phyloP scores from a whole-genome alignment of 768 basidiomycete species.

The Pholiota conissans region DNA sequence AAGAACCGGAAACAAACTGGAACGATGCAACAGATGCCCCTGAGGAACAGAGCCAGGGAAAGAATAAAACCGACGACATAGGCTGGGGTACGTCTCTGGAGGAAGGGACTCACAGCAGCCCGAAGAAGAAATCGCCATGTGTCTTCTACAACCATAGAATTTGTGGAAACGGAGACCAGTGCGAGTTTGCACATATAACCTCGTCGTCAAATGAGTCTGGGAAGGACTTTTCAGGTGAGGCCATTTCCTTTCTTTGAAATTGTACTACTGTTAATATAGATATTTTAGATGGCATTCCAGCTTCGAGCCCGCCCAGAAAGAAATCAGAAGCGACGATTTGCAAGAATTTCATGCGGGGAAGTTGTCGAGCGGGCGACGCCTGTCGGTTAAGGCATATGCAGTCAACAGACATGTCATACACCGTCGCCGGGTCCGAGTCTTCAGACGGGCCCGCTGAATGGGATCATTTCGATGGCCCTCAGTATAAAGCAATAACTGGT shows the following conservation, averaged over 20 bases:
- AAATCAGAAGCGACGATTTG: background rate
- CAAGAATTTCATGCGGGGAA: slow-evolving; percentile 1
- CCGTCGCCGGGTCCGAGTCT: background rate
- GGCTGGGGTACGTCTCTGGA: background rate
- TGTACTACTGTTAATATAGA: background rate
- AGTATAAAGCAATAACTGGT: background rate
- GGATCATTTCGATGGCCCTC: background rate
- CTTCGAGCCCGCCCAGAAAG: background rate
- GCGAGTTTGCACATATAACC: slow-evolving; percentile 18
- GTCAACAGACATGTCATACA: background rate
- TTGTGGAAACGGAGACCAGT: slow-evolving; percentile 17
- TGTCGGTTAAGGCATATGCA: background rate
- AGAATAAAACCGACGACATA: background rate
- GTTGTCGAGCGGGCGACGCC: background rate
- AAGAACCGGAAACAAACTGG: background rate
- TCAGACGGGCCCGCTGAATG: background rate
- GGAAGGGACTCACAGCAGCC: background rate
- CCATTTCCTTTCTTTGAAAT: background rate
- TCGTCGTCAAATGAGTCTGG: background rate
- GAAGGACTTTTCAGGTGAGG: background rate
- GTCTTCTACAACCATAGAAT: slow-evolving; percentile 14
- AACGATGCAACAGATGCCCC: background rate
- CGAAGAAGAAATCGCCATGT: slow-evolving; percentile 6
- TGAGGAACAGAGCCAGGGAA: background rate
- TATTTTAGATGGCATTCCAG: background rate